Base-by-base conservation (phyloP, 106 monocot genomes). In the Cymbidium sinense region DNA sequence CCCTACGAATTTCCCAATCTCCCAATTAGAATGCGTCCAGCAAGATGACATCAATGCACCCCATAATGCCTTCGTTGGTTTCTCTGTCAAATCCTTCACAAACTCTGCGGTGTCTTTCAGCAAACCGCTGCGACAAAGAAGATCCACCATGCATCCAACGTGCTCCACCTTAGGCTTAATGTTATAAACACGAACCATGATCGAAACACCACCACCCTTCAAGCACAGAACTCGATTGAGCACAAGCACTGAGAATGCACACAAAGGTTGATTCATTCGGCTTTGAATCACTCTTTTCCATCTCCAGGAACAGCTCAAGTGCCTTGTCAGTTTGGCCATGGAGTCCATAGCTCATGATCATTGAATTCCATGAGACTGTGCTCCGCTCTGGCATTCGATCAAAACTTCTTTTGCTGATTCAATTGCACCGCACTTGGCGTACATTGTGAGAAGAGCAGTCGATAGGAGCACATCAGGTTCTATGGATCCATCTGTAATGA, bases 121-220 rank as follows among this genome's bases (percentile, higher is more conserved):
- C 72, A 91, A 80, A n/a, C 95, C 95, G 4, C 84, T 87, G 19
- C 91, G 85, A 30, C 86, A 74, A 3, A 95, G 85, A 28, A 95
- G 86, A 73, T 91, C 91, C 29, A 95, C 72, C 87, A 91, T 83
- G 44, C 95, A 95, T 28, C 91, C 91, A 73, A 87, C 83, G 70
- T 95, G 95, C 35, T 89, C 86, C 12, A 82, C 84, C 64, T 71
- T 82, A 0, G 91, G 95, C n/a, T 80, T 81, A 18, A 95, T 81
- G 8, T 43, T 55, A 35, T 91, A 83, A 17, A 58, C 21, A 3
- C 81, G 77, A n/a, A 85, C 31, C 95, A 95, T 95, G 77, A 43
- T 86, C 71, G 50, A 95, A 95, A 70, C 82, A 87, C 91, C 91
- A 89, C 84, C 82, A 91, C 0, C 91, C 95, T 80, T 91, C 91